A percentile compares a stretch with the other conserved stretches of the same genome.
These are phyloP conservation scores for Talaromyces sp. DNA, from an alignment of 2,329 filamentous ascomycete genomes.

Conservation along the genomic window DNA sequence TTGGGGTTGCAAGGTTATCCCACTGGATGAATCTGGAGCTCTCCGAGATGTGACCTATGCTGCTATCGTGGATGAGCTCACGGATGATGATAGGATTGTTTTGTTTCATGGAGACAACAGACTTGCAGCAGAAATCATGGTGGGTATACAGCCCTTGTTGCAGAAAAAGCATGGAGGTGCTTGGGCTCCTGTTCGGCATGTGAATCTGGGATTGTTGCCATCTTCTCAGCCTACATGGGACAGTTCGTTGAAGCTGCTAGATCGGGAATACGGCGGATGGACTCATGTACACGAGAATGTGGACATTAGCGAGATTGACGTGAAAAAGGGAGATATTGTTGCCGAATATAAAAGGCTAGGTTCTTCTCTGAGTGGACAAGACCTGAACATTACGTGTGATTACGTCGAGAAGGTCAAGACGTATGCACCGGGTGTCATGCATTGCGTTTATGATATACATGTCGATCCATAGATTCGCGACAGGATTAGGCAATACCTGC, in stretches of 20 bases:
- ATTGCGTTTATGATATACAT: constrained; percentile 58
- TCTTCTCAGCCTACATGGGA: constrained; percentile 48
- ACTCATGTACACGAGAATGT: constrained; percentile 60
- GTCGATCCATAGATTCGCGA: constrained; percentile 11
- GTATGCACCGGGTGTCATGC: constrained; percentile 58
- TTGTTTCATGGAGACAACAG: constrained; percentile 68
- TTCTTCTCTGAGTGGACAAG: constrained; percentile 7
- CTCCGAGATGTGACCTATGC: constrained; percentile 18
- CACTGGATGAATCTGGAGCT: constrained; percentile 32
- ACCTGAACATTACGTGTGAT: constrained; percentile 23
- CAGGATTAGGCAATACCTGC: not conserved
- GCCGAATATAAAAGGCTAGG: constrained; percentile 33
- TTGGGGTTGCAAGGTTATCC: constrained; percentile 58
- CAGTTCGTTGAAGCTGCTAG: constrained; percentile 46
- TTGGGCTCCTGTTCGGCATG: constrained; percentile 46
- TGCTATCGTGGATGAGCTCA: constrained; percentile 24
- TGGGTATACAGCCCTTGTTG: constrained; percentile 26
- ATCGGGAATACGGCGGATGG: constrained; percentile 48
- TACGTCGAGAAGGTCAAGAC: constrained; percentile 54
- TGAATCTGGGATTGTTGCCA: constrained; percentile 57
- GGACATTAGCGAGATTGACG: constrained; percentile 40
- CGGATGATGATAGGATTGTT: constrained; percentile 53
- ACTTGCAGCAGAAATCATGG: constrained; percentile 44
- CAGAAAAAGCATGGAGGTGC: constrained; percentile 22
- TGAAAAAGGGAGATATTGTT: constrained; percentile 34